Percentiles rank a stretch among this genome's conserved stretches.
Evolutionary conservation across 805 yeast genomes (phyloP).

Genomic region (Wickerhamomyces chaumierensis): DNA sequence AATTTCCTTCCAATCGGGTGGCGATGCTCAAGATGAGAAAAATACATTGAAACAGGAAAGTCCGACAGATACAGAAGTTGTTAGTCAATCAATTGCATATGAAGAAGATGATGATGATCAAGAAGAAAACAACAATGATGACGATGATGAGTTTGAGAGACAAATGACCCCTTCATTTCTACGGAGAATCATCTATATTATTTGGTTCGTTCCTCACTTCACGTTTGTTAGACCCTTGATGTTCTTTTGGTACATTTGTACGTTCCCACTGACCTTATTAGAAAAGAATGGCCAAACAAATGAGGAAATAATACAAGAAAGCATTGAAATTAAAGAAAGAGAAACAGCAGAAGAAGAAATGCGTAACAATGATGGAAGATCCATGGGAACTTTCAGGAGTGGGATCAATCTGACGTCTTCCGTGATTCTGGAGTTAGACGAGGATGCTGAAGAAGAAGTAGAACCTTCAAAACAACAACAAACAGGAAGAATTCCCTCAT

Average conservation of each 20-base stretch:
- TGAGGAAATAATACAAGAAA: background rate
- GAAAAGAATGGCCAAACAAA: conserved; percentile 9
- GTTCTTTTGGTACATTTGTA: conserved; percentile 36
- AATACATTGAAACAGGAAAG: background rate
- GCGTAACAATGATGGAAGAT: background rate
- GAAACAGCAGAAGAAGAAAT: background rate
- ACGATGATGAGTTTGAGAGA: background rate
- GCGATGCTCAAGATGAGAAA: too few species aligned
- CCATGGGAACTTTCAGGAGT: conserved; percentile 1
- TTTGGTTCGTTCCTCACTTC: conserved; percentile 38
- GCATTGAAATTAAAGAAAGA: background rate
- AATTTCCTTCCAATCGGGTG: too few species aligned
- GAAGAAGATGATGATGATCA: background rate
- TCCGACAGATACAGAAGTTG: too few species aligned
- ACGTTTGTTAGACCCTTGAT: conserved; percentile 41
- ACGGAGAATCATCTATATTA: conserved; percentile 13
- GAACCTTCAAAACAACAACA: conserved; percentile 3
- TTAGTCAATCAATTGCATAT: background rate
- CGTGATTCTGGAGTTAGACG: conserved; percentile 15
- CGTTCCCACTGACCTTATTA: conserved; percentile 43
- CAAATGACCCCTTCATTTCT: conserved; percentile 6
- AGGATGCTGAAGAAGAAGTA: conserved; percentile 13
- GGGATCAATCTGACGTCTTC: background rate
- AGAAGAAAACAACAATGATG: background rate
- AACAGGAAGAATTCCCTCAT: too few species aligned